Evolutionary conservation across 176 grass and related monocot species (phyloP).

Genomic region (Zoysia pacifica): DNA sequence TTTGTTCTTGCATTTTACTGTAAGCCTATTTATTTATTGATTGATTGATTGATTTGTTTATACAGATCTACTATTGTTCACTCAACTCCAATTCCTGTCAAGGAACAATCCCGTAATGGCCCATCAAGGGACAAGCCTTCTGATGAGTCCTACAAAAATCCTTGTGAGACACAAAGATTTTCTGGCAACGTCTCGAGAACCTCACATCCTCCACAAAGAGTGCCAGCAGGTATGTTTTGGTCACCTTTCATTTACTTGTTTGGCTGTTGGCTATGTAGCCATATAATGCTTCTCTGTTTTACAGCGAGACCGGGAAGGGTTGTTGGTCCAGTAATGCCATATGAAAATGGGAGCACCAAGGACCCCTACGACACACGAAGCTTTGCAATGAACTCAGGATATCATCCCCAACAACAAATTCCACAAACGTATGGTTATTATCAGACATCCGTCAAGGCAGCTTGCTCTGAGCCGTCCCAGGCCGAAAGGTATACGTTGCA

Average conservation of each 20-base stretch:
- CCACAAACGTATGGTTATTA: conserved; percentile 72
- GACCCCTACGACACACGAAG: conserved; percentile 69
- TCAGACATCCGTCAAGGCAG: conserved; percentile 54
- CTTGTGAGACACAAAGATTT: conserved; percentile 41
- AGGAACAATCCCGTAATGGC: conserved; percentile 57
- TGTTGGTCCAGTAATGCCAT: conserved; percentile 68
- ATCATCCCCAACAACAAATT: conserved; percentile 64
- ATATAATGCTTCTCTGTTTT: conserved; percentile 32
- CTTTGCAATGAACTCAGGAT: conserved; percentile 65
- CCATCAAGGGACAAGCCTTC: conserved; percentile 58
- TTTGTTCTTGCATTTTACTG: conserved; percentile 13
- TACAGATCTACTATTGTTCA: conserved; percentile 90
- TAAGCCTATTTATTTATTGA: conserved; percentile 16
- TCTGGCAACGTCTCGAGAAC: conserved; percentile 33
- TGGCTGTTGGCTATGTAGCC: conserved; percentile 21
- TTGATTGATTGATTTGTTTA: too few relatives aligned
- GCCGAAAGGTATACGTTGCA: conserved; percentile 59
- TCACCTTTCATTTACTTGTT: conserved; percentile 1
- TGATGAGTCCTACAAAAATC: conserved; percentile 56
- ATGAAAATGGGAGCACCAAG: conserved; percentile 64
- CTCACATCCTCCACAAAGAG: conserved; percentile 70
- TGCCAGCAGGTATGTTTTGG: conserved; percentile 57
- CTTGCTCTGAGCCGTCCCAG: conserved; percentile 48
- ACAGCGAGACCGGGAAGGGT: conserved; percentile 84
- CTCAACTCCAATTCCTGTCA: conserved; percentile 63